phyloP scores from a whole-genome alignment of 1,139 yeast genomes.

The Blastobotrys arbuscula region DNA sequence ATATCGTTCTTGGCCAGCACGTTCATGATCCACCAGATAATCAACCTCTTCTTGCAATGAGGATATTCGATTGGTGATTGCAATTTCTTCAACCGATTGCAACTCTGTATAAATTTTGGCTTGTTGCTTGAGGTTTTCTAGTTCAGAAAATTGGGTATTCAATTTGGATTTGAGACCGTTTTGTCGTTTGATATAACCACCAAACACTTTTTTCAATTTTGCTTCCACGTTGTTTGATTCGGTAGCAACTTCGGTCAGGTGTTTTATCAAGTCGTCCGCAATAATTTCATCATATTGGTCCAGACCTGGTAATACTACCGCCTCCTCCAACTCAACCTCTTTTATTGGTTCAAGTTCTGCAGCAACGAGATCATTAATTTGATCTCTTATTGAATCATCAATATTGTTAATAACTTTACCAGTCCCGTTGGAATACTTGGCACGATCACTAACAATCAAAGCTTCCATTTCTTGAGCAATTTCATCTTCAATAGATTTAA shows the following conservation, averaged over 20 bases:
- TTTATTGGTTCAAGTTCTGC: conserved; percentile 30
- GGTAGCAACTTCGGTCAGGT: conserved; percentile 23
- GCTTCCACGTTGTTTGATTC: conserved; percentile 35
- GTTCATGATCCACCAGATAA: conserved; percentile 38
- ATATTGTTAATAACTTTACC: conserved; percentile 36
- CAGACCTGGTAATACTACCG: conserved; percentile 3
- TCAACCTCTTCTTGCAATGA: conserved; percentile 40
- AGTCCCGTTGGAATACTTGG: conserved; percentile 28
- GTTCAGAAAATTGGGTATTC: conserved; percentile 27
- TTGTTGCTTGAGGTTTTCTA: conserved; percentile 29
- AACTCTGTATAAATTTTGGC: conserved; percentile 27
- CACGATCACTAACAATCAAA: conserved; percentile 47
- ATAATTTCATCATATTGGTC: conserved; percentile 11
- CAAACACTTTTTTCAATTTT: conserved; percentile 31
- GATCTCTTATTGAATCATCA: conserved; percentile 36
- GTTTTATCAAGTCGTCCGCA: conserved; percentile 20
- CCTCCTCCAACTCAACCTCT: conserved; percentile 22
- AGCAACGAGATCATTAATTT: conserved; percentile 21
- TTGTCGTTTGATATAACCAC: conserved; percentile 37
- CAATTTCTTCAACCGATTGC: conserved; percentile 33
- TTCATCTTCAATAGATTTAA: conserved; percentile 10
- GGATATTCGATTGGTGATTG: conserved; percentile 32
- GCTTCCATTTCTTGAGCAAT: conserved; percentile 39
- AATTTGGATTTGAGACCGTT: conserved; percentile 30
- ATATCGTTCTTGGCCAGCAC: conserved; percentile 34